Percentiles rank a stretch among this genome's conserved stretches.
Conservation (phyloP, 176 grass and related monocot genomes). For the Musa acuminata region DNA sequence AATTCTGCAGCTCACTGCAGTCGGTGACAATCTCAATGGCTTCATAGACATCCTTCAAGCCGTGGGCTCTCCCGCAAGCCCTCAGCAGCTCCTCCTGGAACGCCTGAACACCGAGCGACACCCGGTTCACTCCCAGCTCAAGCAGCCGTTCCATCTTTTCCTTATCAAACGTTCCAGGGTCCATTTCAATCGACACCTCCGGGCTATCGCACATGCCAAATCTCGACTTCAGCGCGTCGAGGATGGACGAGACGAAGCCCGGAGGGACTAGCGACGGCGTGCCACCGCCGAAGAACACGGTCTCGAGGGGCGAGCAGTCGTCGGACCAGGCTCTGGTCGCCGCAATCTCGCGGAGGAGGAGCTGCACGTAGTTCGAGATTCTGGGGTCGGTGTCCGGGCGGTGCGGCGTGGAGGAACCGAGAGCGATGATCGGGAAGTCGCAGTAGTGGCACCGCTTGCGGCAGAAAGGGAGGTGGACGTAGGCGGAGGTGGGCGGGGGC, state of each 20-base stretch:
- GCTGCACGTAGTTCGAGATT: constrained; percentile 61
- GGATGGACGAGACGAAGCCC: constrained; percentile 38
- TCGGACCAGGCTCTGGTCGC: constrained; percentile 34
- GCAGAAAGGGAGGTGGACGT: constrained; percentile 82
- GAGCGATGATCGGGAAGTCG: constrained; percentile 78
- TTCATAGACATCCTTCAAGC: constrained; percentile 56
- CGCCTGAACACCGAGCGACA: constrained; percentile 76
- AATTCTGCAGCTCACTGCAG: constrained; percentile 61
- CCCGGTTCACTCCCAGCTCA: constrained; percentile 59
- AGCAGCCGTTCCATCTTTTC: constrained; percentile 38
- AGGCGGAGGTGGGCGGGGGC: constrained; percentile 44
- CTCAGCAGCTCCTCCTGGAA: constrained; percentile 72
- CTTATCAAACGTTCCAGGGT: constrained; percentile 65
- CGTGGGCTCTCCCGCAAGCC: constrained; percentile 68
- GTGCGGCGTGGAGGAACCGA: constrained; percentile 38
- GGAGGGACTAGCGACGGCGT: constrained; percentile 80
- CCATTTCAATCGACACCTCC: constrained; percentile 88
- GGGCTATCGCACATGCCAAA: constrained; percentile 44
- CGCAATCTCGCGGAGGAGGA: constrained; percentile 68
- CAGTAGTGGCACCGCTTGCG: constrained; percentile 90
- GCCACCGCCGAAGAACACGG: constrained; percentile 74
- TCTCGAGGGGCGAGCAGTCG: constrained; percentile 42
- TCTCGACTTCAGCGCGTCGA: constrained; percentile 42
- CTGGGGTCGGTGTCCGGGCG: constrained; percentile 43
- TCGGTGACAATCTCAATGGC: constrained; percentile 42